Base-by-base conservation (phyloP, 1,139 yeast species). In the Hansenula anomala region DNA sequence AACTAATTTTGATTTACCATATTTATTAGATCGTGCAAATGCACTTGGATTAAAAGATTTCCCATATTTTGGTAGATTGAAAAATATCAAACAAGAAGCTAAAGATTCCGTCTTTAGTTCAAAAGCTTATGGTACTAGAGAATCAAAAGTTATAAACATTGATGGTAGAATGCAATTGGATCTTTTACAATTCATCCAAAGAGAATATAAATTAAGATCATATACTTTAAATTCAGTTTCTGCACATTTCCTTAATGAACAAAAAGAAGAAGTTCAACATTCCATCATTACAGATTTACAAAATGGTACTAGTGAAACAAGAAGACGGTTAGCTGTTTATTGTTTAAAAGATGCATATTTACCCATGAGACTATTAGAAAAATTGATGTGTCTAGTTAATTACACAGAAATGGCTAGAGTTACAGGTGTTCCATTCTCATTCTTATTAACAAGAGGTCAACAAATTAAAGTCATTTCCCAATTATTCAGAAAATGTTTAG, bases 351-450 rank as follows among this genome's bases (percentile, higher is more conserved):
- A 94, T 69, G 96, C 98, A 0, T 90, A 84, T 56, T 68, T 94
- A 35, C 98, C 98, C 0, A 59, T 92, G 55, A 67, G 98, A 48
- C 69, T 94, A 30, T 64, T 92, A 56, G 97, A 90, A 51, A 94
- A 90, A 54, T 71, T 94, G 38, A 94, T 94, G 98, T 90, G 97
- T 54, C 69, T 94, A 46, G 96, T 94, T 44, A 94, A 94, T 54
- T 92, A 94, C 61, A 90, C 97, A 0, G 99, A 94, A 65, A 94
- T 94, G 98, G 97, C 98, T 1, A 84, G 99, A 67, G 99, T 94
- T 29, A 92, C 98, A 0, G 99, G 99, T 46, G 97, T 94, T 6
- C 98, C 99, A 0, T 89, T 94, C 55, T 85, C 96, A 0, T 92
- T 83, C 56, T 71, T 94, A 40, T 65, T 94, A 36, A 63, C 95